phyloP scores from a whole-genome alignment of 352 stramenopile species.

The Thraustochytrium sp. region DNA sequence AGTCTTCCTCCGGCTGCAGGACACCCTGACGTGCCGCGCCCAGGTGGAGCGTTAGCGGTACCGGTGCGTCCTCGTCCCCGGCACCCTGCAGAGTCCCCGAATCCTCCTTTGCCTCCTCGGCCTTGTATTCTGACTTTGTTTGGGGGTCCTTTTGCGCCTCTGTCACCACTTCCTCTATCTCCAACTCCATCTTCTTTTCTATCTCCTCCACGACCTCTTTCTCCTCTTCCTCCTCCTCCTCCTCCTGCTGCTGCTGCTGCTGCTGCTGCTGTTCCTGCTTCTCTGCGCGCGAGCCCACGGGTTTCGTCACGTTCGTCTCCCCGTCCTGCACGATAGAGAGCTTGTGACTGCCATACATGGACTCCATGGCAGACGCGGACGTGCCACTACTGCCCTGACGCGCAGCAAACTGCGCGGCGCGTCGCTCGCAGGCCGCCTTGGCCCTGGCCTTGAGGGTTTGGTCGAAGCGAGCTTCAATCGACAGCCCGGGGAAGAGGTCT shows the following conservation, averaged over 20 bases:
- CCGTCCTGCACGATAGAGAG: too few species aligned
- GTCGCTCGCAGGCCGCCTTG: conserved; percentile 64
- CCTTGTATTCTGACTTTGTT: too few species aligned
- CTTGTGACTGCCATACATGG: too few species aligned
- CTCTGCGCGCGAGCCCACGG: too few species aligned
- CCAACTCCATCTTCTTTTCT: too few species aligned
- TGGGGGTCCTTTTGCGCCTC: too few species aligned
- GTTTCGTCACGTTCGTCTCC: too few species aligned
- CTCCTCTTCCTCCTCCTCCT: background rate
- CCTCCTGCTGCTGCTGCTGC: background rate
- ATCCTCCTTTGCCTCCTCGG: too few species aligned
- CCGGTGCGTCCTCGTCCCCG: background rate
- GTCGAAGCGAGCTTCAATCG: conserved; percentile 75
- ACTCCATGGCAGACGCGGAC: background rate
- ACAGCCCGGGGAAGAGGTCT: conserved; percentile 80
- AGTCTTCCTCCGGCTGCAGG: conserved; percentile 59
- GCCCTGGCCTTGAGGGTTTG: conserved; percentile 69
- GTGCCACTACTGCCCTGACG: background rate
- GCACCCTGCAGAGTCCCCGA: background rate
- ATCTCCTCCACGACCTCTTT: background rate
- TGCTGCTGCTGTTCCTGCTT: too few species aligned
- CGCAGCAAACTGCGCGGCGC: conserved; percentile 32
- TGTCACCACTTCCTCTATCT: too few species aligned
- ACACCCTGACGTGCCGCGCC: conserved; percentile 53
- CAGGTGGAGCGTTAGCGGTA: background rate